These are phyloP conservation scores for Aspergillus brasiliensis DNA, from an alignment of 2,329 filamentous ascomycete species.

Conservation along the genomic window DNA sequence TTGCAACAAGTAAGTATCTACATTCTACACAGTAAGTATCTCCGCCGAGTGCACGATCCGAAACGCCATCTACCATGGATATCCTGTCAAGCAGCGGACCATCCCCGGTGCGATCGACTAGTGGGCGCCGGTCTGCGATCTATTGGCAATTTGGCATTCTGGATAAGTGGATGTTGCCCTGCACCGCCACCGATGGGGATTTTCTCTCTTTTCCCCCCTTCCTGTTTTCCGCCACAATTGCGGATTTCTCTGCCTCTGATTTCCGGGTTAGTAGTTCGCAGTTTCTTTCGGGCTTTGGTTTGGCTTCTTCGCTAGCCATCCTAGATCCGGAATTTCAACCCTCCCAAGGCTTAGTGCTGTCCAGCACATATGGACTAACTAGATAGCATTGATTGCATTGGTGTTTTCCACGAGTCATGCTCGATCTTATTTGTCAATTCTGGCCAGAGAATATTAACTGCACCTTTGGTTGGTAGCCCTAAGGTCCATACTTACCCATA, in stretches of 20 bases:
- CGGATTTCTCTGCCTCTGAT: slow-evolving; percentile 7
- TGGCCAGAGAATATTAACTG: not conserved
- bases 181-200: slow-evolving; percentile 18
- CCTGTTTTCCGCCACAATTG: too few relatives aligned
- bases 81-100: not conserved
- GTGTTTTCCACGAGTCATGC: not conserved
- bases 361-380: not conserved
- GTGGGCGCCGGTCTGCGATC: slow-evolving; percentile 12
- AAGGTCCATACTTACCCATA: not conserved
- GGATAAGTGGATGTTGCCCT: not conserved
- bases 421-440: not conserved
- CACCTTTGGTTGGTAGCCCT: not conserved
- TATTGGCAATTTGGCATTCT: too few relatives aligned
- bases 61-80: not conserved
- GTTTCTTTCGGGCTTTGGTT: not conserved
- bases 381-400: too few relatives aligned
- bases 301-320: too few relatives aligned
- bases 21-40: not conserved
- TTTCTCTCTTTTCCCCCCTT: too few relatives aligned
- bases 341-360: not conserved
- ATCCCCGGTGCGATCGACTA: slow-evolving; percentile 10
- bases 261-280: too few relatives aligned
- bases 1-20: not conserved
- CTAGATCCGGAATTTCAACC: not conserved
- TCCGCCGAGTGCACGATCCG: not conserved